Percentiles rank a stretch among this genome's conserved stretches.
Conservation (phyloP, 2,329 filamentous ascomycete genomes). For the Fonsecaea erecta region DNA sequence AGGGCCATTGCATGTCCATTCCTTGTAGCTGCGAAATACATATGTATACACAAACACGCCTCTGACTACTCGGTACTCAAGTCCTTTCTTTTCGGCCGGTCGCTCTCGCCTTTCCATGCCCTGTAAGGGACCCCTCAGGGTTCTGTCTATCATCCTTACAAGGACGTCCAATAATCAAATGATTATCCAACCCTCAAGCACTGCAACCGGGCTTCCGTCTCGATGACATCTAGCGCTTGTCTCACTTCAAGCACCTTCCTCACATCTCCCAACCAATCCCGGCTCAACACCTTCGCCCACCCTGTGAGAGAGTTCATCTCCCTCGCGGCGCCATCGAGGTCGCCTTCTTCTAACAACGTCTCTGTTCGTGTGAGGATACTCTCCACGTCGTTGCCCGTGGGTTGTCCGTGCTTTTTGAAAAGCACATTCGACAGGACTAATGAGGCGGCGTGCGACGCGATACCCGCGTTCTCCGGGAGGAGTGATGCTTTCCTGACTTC, state of each 20-base stretch:
- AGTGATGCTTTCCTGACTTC: slow-evolving; percentile 95
- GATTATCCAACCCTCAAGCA: slow-evolving; percentile 77
- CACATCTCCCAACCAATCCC: slow-evolving; percentile 91
- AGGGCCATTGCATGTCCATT: neutral
- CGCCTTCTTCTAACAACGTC: slow-evolving; percentile 86
- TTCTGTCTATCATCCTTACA: slow-evolving; percentile 7
- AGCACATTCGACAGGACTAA: slow-evolving; percentile 89
- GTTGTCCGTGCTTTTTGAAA: slow-evolving; percentile 90
- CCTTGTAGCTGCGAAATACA: neutral
- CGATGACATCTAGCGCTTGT: slow-evolving; percentile 94
- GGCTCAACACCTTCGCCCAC: slow-evolving; percentile 93
- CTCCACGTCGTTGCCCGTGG: slow-evolving; percentile 87
- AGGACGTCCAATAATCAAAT: neutral
- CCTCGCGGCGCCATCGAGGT: slow-evolving; percentile 85
- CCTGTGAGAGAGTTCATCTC: slow-evolving; percentile 93
- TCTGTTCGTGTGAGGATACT: slow-evolving; percentile 89
- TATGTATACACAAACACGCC: neutral
- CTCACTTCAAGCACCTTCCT: slow-evolving; percentile 91
- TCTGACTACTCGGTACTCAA: neutral
- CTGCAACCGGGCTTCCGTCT: slow-evolving; percentile 85
- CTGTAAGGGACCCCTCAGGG: neutral
- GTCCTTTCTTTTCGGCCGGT: neutral
- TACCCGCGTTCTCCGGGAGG: slow-evolving; percentile 88
- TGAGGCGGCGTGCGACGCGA: slow-evolving; percentile 90
- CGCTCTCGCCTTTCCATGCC: neutral